Conservation (phyloP, 139 green algal genomes). For the Closterium sp. region DNA sequence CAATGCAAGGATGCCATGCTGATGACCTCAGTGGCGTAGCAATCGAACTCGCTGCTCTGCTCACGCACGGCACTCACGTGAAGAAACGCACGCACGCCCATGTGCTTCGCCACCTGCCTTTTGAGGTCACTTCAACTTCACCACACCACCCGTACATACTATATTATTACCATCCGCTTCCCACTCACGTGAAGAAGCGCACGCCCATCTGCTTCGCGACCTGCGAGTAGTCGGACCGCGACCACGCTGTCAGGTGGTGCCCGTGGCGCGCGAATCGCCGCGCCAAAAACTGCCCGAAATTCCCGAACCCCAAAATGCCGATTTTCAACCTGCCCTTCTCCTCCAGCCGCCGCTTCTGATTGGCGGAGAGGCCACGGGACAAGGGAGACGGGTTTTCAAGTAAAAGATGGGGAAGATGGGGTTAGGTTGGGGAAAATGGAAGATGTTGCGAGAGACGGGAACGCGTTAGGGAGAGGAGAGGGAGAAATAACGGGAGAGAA, state of each 20-base stretch:
- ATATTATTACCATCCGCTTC: too few relatives aligned
- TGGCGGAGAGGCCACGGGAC: neutral
- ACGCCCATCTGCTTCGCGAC: slow-evolving; percentile 77
- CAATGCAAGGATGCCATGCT: too few relatives aligned
- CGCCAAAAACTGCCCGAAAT: slow-evolving; percentile 97
- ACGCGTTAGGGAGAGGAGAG: too few relatives aligned
- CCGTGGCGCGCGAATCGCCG: slow-evolving; percentile 76
- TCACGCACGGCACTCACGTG: too few relatives aligned
- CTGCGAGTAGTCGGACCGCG: slow-evolving; percentile 72
- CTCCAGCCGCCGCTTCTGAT: slow-evolving; percentile 35
- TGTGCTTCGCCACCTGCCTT: too few relatives aligned
- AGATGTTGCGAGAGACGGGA: too few relatives aligned
- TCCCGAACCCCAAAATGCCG: slow-evolving; percentile 96
- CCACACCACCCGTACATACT: too few relatives aligned
- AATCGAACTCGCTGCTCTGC: too few relatives aligned
- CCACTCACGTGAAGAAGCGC: slow-evolving; percentile 72
- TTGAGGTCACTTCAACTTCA: too few relatives aligned
- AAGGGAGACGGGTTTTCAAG: neutral
- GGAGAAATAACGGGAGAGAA: neutral
- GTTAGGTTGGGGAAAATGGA: neutral
- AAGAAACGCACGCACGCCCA: too few relatives aligned
- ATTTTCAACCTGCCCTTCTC: slow-evolving; percentile 71
- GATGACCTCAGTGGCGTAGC: too few relatives aligned
- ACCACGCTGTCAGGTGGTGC: slow-evolving; percentile 85
- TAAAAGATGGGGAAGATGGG: neutral